Base-by-base conservation (phyloP, 768 basidiomycete genomes). In the Lentinula edodes region DNA sequence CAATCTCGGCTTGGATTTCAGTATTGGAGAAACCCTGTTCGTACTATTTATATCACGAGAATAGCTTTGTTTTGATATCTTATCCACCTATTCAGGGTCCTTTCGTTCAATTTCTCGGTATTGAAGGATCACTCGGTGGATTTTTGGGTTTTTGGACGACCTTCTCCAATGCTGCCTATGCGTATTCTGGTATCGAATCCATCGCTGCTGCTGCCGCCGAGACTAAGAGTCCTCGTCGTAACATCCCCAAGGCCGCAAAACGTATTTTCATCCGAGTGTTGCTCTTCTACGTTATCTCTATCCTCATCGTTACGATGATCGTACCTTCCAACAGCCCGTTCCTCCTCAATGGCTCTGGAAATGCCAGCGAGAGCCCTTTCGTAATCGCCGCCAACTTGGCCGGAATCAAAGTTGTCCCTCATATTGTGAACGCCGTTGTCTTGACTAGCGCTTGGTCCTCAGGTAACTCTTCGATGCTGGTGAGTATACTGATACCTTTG, bases 301-400 rank as follows among this genome's bases (percentile, higher is more conserved):
- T 87, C 59, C 72, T 89, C 62, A 77, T 88, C 61, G 82, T 86
- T 39, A 87, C 87, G 48, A 79, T 91, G 78, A 76, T 89, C 41
- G 83, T 91, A 41, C 86, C 87, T 1, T 84, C 79, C 54, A 76
- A 82, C 66, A 84, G 90, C 67, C 70, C 73, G 0, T 64, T 64
- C 45, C 70, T 74, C 42, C 65, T 66, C n/a, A 46, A 45, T 41
- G 54, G 66, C 32, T 66, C 70, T 53, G 66, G 67, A 5, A 70
- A 78, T 18, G 84, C 77, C n/a, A 85, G 81, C 2, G 74, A 83
- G 41, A 89, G 87, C 32, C 90, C 90, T 0, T 92, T 90, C 71
- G 89, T 91, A 43, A 82, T 91, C 61, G 89, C 87, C 23, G 84
- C 90, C 66, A 76, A 72, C 46, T 74, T 78, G 23, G 83, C 83